These are phyloP conservation scores for Chaetomium olivaceum DNA, from an alignment of 2,329 filamentous ascomycete genomes.

Conservation along the genomic window DNA sequence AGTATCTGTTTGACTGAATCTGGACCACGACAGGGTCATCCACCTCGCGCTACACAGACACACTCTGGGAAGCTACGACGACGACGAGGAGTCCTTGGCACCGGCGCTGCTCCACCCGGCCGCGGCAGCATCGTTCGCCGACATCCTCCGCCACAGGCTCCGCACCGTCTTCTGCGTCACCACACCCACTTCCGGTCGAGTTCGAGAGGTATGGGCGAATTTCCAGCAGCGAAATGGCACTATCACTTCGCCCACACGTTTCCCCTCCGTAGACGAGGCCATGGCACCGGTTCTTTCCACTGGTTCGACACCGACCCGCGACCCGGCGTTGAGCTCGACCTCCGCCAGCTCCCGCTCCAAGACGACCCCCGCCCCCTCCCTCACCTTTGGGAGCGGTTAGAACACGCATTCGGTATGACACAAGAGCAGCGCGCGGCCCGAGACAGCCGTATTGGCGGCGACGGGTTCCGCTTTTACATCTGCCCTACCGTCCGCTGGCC, in stretches of 20 bases:
- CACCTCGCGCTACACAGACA: not conserved
- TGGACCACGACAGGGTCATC: not conserved
- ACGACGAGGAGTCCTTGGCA: not conserved
- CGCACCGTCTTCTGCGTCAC: constrained; percentile 19
- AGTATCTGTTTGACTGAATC: not conserved
- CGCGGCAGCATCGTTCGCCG: constrained; percentile 20
- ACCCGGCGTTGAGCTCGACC: constrained; percentile 21
- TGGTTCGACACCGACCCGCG: constrained; percentile 25
- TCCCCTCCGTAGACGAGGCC: constrained; percentile 9
- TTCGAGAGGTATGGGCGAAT: not conserved
- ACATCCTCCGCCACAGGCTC: constrained; percentile 13
- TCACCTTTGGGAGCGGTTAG: constrained; percentile 13
- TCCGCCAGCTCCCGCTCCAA: not conserved
- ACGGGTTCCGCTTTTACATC: constrained; percentile 7
- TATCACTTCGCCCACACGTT: constrained; percentile 22
- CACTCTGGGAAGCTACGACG: not conserved
- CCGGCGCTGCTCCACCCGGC: constrained; percentile 14
- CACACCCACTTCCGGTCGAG: not conserved
- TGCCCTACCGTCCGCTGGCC: not conserved
- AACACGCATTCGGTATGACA: constrained; percentile 13
- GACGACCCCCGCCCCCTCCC: not conserved
- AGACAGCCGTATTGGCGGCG: not conserved
- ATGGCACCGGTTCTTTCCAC: constrained; percentile 8
- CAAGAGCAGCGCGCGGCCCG: not conserved
- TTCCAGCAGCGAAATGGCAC: not conserved